Conservation (phyloP, 495 filamentous ascomycete species). For the Talaromyces stipitatus region DNA sequence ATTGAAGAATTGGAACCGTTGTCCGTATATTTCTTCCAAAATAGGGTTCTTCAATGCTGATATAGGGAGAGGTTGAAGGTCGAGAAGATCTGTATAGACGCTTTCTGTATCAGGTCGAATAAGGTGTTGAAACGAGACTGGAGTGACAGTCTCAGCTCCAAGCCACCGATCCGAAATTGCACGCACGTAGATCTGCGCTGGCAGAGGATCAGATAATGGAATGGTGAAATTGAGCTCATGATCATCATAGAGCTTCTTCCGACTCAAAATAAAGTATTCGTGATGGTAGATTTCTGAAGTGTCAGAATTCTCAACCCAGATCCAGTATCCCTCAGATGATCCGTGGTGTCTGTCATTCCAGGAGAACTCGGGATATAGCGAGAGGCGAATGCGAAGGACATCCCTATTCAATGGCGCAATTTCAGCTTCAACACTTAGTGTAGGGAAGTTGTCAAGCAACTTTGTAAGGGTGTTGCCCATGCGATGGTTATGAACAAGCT, state of each 20-base stretch:
- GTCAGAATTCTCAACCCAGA: conserved; percentile 98
- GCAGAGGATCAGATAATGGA: conserved; percentile 84
- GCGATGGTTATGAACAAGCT: conserved; percentile 79
- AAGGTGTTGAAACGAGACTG: conserved; percentile 95
- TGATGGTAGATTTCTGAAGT: conserved; percentile 97
- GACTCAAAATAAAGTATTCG: conserved; percentile 87
- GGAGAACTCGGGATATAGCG: conserved; percentile 76
- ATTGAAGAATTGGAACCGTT: conserved; percentile 93
- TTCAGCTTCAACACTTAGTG: conserved; percentile 79
- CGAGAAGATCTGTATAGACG: conserved; percentile 87
- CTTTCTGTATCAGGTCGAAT: conserved; percentile 97
- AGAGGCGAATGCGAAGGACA: conserved; percentile 80
- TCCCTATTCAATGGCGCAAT: conserved; percentile 95
- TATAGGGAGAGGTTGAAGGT: conserved; percentile 86
- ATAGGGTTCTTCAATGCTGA: conserved; percentile 79
- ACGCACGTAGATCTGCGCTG: conserved; percentile 90
- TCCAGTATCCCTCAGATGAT: conserved; percentile 90
- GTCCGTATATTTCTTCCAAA: conserved; percentile 79
- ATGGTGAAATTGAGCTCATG: conserved; percentile 98
- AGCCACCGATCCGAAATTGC: conserved; percentile 94
- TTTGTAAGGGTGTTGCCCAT: conserved; percentile 78
- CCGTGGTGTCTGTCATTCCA: conserved; percentile 98
- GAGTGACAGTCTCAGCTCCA: conserved; percentile 90
- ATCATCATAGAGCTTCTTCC: conserved; percentile 83
- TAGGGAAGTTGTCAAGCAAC: conserved; percentile 85